Evolutionary conservation across 805 yeast genomes (phyloP).

Genomic region (Jamesozyma piceae): DNA sequence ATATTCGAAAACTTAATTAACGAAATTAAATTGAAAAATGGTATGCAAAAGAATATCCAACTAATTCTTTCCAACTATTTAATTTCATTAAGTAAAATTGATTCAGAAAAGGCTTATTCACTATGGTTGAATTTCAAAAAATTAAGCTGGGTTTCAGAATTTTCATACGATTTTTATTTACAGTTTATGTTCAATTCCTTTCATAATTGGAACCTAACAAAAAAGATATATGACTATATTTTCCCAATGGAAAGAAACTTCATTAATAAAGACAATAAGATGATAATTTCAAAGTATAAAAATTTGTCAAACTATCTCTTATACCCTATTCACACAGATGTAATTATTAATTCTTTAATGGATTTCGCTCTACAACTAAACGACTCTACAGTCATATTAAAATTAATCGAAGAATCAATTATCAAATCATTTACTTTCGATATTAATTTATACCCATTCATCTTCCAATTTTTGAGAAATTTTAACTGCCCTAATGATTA

Average conservation of each 20-base stretch:
- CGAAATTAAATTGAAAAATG: constrained; percentile 31
- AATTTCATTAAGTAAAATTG: constrained; percentile 30
- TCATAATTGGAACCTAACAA: constrained; percentile 27
- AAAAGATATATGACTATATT: constrained; percentile 32
- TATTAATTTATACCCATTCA: constrained; percentile 25
- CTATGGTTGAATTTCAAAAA: constrained; percentile 32
- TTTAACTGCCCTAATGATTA: constrained; percentile 27
- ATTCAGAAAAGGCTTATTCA: constrained; percentile 29
- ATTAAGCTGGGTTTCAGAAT: constrained; percentile 35
- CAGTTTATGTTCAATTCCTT: constrained; percentile 29
- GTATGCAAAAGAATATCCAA: constrained; percentile 31
- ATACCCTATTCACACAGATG: constrained; percentile 20
- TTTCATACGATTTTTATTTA: constrained; percentile 32
- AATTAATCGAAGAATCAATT: constrained; percentile 33
- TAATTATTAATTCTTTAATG: constrained; percentile 18
- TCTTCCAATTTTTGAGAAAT: constrained; percentile 29
- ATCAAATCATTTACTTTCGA: constrained; percentile 29
- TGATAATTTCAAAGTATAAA: neutral
- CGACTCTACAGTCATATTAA: constrained; percentile 29
- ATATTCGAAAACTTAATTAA: constrained; percentile 47
- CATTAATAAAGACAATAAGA: constrained; percentile 1
- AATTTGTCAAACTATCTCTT: constrained; percentile 16
- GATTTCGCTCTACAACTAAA: constrained; percentile 24
- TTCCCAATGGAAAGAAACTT: constrained; percentile 27
- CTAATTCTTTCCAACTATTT: constrained; percentile 38